Evolutionary conservation across 176 grass and related monocot species (phyloP), one percentile per base, ranked within the genome.

Genomic region (Thalia dealbata): DNA sequence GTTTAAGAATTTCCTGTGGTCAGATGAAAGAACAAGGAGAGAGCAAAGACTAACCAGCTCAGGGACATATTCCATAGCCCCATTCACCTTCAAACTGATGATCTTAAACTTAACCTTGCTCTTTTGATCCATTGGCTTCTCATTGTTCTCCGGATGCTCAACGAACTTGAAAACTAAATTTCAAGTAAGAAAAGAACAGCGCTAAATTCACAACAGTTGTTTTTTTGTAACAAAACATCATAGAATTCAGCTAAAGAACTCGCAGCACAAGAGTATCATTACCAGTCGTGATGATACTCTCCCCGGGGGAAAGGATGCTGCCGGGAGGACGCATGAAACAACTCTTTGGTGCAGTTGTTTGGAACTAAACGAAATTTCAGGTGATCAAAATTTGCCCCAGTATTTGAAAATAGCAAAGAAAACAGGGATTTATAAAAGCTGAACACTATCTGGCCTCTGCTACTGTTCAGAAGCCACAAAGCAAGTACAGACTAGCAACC

Each of bases 251-350:
- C 11, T 32, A 75, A 4, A 38, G 59, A 27, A 72, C 22, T 28
- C 26, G 28, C 2, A 41, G 30, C 13, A 23, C 12, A 50, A 22
- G 41, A 27, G 64, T 38, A 71, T 27, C 10, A 79, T 59, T 90
- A 99, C 95, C 90, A 81, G 95, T 99, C 51, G 90, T 90, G 76
- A 99, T 91, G 60, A 99, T 85, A 82, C 76, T 85, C 68, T 99
- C 90, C 11, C 95, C 95, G 38, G 90, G 95, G 84, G 90, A 89
- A 73, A 99, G 90, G 74, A 95, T 80, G 7, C 85, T 83, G 0
- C 95, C 95, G 1, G 95, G 95, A 68, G 95, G 90, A 77, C 95
- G 86, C 95, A 99, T 99, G 77, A 93, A 99, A 69, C 95, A 99
- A 72, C 95, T 91, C 74, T 99, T 99, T 2, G 95, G 95, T 69